Evolutionary conservation across 257 asterid species (phyloP).

Genomic region (Sherardia arvensis): DNA sequence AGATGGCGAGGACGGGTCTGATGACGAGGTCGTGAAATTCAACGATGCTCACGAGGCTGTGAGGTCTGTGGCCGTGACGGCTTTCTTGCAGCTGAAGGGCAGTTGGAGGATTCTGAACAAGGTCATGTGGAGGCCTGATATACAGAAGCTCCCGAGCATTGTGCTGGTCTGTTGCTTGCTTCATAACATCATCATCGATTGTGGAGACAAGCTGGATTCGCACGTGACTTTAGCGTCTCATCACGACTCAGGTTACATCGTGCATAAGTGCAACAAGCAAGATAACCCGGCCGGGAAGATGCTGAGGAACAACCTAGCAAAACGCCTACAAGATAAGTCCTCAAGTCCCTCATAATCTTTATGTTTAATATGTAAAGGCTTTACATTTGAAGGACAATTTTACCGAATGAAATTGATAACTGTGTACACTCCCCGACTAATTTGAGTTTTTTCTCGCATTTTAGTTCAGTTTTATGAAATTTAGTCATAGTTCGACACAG

Average conservation of each 20-base stretch:
- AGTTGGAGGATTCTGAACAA: constrained; percentile 93
- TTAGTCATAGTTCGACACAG: no score
- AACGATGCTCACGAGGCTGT: constrained; percentile 47
- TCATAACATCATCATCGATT: constrained; percentile 75
- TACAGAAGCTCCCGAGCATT: constrained; percentile 78
- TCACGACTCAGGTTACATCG: constrained; percentile 45
- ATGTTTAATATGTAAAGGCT: neutral
- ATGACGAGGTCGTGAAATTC: constrained; percentile 20
- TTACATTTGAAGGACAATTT: no score
- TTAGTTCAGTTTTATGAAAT: no score
- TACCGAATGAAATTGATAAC: no score
- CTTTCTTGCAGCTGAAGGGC: constrained; percentile 73
- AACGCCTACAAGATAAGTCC: constrained; percentile 23
- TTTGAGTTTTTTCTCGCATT: no score
- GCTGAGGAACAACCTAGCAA: constrained; percentile 45
- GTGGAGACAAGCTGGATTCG: constrained; percentile 55
- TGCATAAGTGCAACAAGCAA: constrained; percentile 29
- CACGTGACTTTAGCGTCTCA: constrained; percentile 54
- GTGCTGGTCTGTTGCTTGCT: constrained; percentile 86
- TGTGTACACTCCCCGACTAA: no score
- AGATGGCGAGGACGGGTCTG: constrained; percentile 25
- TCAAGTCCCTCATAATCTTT: constrained; percentile 1
- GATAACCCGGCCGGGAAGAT: constrained; percentile 39
- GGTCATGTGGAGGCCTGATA: constrained; percentile 99
- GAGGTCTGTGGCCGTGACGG: constrained; percentile 44